Percentiles rank a stretch among this genome's conserved stretches.
Conservation (phyloP, 2,329 filamentous ascomycete species). For the Colletotrichum navitas region DNA sequence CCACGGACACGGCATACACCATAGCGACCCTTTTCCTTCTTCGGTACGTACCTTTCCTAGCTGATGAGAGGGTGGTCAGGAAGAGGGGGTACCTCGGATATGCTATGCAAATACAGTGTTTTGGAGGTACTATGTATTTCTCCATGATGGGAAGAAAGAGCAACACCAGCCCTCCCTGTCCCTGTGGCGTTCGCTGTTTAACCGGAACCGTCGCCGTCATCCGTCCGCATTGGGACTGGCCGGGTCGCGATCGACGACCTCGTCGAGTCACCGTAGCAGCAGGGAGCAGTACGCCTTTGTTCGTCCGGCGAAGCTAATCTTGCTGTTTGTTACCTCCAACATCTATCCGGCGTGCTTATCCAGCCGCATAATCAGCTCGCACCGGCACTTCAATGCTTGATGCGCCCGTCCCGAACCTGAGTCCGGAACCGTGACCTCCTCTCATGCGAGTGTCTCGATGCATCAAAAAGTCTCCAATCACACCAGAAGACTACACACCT, state of each 20-base stretch:
- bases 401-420: neutral
- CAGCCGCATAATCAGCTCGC: neutral
- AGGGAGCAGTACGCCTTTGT: constrained; percentile 7
- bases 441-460: neutral
- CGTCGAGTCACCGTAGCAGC: neutral
- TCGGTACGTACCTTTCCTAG: neutral
- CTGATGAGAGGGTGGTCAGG: neutral
- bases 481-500: neutral
- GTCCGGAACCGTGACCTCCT: neutral
- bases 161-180: neutral
- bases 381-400: neutral
- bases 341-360: neutral
- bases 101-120: neutral
- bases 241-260: constrained; percentile 1
- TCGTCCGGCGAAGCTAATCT: neutral
- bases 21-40: neutral
- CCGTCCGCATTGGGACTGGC: constrained; percentile 11
- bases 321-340: neutral
- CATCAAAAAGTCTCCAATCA: neutral
- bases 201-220: constrained; percentile 20
- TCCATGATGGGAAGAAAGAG: neutral
- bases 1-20: constrained; percentile 13
- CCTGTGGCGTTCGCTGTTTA: constrained; percentile 29
- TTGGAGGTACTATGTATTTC: constrained; percentile 2
- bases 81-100: neutral